phyloP scores from a whole-genome alignment of 768 basidiomycete genomes.

The Termitomyces sp. region DNA sequence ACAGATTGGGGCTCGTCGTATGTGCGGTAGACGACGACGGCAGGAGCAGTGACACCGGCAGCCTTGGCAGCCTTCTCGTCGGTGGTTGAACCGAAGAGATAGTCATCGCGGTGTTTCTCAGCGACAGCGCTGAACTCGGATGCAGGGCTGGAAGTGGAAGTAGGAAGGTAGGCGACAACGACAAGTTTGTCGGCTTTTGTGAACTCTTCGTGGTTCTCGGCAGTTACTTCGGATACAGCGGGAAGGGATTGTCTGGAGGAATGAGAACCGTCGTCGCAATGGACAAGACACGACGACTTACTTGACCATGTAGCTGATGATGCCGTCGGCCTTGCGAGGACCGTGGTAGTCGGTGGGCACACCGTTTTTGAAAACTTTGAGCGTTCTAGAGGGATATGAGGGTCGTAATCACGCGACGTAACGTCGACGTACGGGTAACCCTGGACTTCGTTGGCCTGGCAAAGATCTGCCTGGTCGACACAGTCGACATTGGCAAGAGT shows the following conservation, averaged over 20 bases:
- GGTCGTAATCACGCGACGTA: background rate
- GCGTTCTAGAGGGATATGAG: slow-evolving; percentile 45
- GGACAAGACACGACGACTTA: slow-evolving; percentile 29
- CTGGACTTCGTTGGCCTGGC: slow-evolving; percentile 79
- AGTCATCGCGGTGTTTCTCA: slow-evolving; percentile 86
- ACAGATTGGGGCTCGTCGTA: slow-evolving; percentile 80
- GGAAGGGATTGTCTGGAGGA: slow-evolving; percentile 78
- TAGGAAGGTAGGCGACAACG: slow-evolving; percentile 75
- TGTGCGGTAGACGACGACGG: slow-evolving; percentile 85
- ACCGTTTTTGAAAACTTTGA: slow-evolving; percentile 91
- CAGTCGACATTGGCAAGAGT: slow-evolving; percentile 96
- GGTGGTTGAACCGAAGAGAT: slow-evolving; percentile 83
- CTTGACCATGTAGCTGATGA: slow-evolving; percentile 96
- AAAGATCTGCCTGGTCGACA: slow-evolving; percentile 89
- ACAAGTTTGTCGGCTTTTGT: slow-evolving; percentile 86
- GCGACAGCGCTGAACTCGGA: slow-evolving; percentile 76
- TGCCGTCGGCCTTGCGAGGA: slow-evolving; percentile 92
- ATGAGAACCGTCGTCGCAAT: background rate
- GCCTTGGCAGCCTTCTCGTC: slow-evolving; percentile 63
- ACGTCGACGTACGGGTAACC: slow-evolving; percentile 80
- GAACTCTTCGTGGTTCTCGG: slow-evolving; percentile 78
- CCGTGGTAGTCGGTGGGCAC: slow-evolving; percentile 76
- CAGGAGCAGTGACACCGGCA: slow-evolving; percentile 73
- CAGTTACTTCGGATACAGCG: slow-evolving; percentile 80
- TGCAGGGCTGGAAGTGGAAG: slow-evolving; percentile 64